A percentile compares a stretch with the other conserved stretches of the same genome.
Evolutionary conservation across 2,329 filamentous ascomycete species (phyloP).

Genomic region (Colletotrichum sublineola): DNA sequence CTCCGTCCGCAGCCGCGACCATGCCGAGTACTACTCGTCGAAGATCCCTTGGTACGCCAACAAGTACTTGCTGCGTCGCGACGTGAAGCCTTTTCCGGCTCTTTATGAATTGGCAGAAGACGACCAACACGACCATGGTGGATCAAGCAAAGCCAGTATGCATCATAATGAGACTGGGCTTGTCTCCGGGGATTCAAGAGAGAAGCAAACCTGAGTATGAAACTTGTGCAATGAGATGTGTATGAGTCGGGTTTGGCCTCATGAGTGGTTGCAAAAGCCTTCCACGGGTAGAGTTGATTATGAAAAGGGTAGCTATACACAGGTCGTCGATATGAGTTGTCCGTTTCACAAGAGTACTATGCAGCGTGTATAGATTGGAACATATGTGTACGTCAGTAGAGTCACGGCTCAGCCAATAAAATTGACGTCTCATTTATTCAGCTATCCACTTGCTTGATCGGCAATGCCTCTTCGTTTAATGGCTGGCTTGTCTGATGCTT

Average conservation of each 20-base stretch:
- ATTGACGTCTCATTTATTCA: background rate
- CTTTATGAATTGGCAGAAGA: slow-evolving; percentile 49
- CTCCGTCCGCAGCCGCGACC: slow-evolving; percentile 49
- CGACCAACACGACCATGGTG: background rate
- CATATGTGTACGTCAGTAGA: background rate
- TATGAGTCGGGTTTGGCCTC: background rate
- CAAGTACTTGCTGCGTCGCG: slow-evolving; percentile 48
- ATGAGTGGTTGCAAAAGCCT: background rate
- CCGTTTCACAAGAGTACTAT: background rate
- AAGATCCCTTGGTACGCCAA: slow-evolving; percentile 52
- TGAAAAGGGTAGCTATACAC: background rate
- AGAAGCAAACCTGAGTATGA: background rate
- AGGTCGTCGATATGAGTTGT: background rate
- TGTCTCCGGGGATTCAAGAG: background rate
- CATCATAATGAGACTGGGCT: slow-evolving; percentile 16
- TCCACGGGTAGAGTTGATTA: background rate
- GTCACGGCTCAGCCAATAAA: background rate
- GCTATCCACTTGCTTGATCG: background rate
- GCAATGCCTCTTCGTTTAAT: background rate
- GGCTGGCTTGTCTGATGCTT: no score
- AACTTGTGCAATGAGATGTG: no score
- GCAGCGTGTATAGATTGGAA: background rate
- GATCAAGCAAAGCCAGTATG: slow-evolving; percentile 1
- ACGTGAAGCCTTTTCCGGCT: slow-evolving; percentile 49
- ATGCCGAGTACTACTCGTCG: slow-evolving; percentile 49